Evolutionary conservation across 345 rosid genomes (phyloP), one percentile per base, ranked within the genome.

Genomic region (Heritiera littoralis): DNA sequence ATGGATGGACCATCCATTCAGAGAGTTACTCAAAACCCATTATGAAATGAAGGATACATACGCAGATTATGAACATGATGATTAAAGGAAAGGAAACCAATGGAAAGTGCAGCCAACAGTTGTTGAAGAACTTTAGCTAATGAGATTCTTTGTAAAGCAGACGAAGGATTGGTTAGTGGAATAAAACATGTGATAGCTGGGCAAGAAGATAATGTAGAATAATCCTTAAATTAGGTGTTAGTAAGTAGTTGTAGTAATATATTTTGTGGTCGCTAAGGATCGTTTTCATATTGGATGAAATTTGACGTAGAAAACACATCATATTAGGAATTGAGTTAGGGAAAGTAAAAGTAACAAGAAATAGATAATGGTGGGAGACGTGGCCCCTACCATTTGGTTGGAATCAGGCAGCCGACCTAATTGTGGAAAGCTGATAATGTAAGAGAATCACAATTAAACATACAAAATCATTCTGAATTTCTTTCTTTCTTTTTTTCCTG

Each of bases 121-220:
- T 69, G 52, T 13, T 46, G 4, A n/a, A 20, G 0, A 45, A 45
- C 35, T 43, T 69, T 46, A 20, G 48, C 52, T 41, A 49, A 30
- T 63, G 18, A 30, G 41, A 63, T 63, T 63, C 3, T 30, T 30
- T 5, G 38, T 63, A 63, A 51, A 52, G 61, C 70, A 73, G 73
- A 46, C 64, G 43, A 18, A 20, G 49, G 23, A n/a, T 30, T 23
- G 7, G n/a, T 59, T 71, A 77, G 78, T 80, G 84, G 59, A 64
- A 59, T 41, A 14, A 80, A 77, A 65, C 9, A 68, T 54, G 23
- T 63, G 76, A 74, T 60, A 15, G 10, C n/a, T 35, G 7, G 28
- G 12, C 7, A 54, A 18, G 58, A 74, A 78, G 83, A 83, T 83
- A 83, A 78, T 46, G 35, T 74, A 60, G 51, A 73, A 68, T 81